Conservation (phyloP, 495 filamentous ascomycete species). For the Hypomontagnella submonticulosa region DNA sequence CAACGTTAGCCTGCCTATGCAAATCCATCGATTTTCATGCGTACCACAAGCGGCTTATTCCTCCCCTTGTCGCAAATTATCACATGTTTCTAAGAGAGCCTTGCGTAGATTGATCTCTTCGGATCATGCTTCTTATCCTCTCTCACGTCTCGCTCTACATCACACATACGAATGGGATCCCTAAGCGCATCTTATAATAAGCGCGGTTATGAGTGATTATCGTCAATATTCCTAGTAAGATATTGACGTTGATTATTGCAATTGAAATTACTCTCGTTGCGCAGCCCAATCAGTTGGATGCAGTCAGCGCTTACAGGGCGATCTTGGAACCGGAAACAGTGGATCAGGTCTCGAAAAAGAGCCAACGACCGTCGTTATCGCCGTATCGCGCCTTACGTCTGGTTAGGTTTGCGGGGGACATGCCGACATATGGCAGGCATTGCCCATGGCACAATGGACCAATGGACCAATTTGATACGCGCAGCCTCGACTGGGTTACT, state of each 20-base stretch:
- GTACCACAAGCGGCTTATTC: too few relatives aligned
- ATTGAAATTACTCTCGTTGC: conserved; percentile 10
- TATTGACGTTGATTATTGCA: conserved; percentile 3
- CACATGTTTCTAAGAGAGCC: too few relatives aligned
- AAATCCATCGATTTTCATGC: too few relatives aligned
- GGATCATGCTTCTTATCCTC: too few relatives aligned
- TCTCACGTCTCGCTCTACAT: too few relatives aligned
- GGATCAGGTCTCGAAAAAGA: conserved; percentile 28
- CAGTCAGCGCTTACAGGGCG: conserved; percentile 43
- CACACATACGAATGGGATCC: too few relatives aligned
- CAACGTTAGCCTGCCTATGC: background rate
- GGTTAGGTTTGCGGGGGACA: conserved; percentile 6
- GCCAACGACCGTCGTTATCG: conserved; percentile 33
- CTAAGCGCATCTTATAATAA: background rate
- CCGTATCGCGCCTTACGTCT: conserved; percentile 22
- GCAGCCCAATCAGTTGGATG: conserved; percentile 34
- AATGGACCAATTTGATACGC: too few relatives aligned
- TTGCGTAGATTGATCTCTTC: too few relatives aligned
- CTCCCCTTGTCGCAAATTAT: too few relatives aligned
- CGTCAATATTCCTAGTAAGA: background rate
- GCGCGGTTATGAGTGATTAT: background rate
- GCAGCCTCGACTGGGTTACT: too few relatives aligned
- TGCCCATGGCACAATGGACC: too few relatives aligned
- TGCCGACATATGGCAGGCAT: too few relatives aligned
- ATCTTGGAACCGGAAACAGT: conserved; percentile 32